phyloP scores from a whole-genome alignment of 2,329 filamentous ascomycete species.

The Corynespora cassiicola region DNA sequence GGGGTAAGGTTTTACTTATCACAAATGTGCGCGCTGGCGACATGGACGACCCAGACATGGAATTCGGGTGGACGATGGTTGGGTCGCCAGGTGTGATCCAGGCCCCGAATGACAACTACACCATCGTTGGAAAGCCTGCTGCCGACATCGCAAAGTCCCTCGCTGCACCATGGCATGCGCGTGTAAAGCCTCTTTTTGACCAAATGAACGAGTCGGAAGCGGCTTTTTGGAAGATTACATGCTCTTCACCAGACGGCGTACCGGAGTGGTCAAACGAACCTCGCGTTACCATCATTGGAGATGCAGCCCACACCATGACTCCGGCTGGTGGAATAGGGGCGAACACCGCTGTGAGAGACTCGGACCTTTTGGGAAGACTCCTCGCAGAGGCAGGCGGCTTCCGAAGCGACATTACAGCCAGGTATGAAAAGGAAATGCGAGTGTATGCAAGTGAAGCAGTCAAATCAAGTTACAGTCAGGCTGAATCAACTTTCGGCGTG shows the following conservation, averaged over 20 bases:
- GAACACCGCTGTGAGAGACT: slow-evolving; percentile 53
- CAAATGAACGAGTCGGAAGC: slow-evolving; percentile 64
- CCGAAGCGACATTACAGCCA: slow-evolving; percentile 42
- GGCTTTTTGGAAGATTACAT: slow-evolving; percentile 72
- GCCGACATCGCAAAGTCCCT: slow-evolving; percentile 65
- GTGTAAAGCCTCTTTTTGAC: slow-evolving; percentile 64
- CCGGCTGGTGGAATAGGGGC: slow-evolving; percentile 55
- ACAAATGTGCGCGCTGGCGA: slow-evolving; percentile 69
- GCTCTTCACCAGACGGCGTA: slow-evolving; percentile 65
- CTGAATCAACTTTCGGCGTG: slow-evolving; percentile 18
- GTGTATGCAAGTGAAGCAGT: slow-evolving; percentile 52
- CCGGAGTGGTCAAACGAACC: slow-evolving; percentile 66
- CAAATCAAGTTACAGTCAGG: slow-evolving; percentile 56
- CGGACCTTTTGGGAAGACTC: slow-evolving; percentile 49
- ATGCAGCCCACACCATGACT: slow-evolving; percentile 55
- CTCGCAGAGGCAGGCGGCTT: slow-evolving; percentile 35
- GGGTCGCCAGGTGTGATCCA: slow-evolving; percentile 64
- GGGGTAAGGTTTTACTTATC: slow-evolving; percentile 60
- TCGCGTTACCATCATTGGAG: slow-evolving; percentile 55
- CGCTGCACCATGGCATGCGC: slow-evolving; percentile 62
- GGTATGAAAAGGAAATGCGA: slow-evolving; percentile 47
- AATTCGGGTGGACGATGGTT: slow-evolving; percentile 71
- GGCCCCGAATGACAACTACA: slow-evolving; percentile 66
- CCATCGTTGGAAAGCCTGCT: slow-evolving; percentile 63
- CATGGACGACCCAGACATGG: slow-evolving; percentile 62